Base-by-base conservation (phyloP, 1,284 basidiomycete genomes). In the Ustilago xerochloae region DNA sequence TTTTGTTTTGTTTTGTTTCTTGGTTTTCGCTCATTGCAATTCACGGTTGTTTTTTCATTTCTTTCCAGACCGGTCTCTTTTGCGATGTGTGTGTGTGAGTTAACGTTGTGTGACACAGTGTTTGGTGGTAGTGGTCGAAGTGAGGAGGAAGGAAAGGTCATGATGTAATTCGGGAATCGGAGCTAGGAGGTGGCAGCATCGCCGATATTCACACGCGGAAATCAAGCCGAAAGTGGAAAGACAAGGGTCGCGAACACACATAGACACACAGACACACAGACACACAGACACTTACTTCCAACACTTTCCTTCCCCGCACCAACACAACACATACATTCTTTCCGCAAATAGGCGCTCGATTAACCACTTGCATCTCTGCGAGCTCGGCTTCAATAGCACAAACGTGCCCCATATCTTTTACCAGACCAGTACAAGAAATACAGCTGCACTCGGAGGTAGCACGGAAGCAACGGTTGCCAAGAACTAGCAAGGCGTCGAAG, bases 241-340 rank as follows among this genome's bases (percentile, higher is more conserved):
- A 41, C 26, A 48, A 26, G 8, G 12, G 46, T 3, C 35, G 13
- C 35, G 6, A 36, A 36, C 35, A 36, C n/a, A n/a, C n/a, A n/a
- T n/a, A n/a, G n/a, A 36, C 35, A 36, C 35, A 13, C n/a, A 13
- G 35, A 24, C 48, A 50, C 48, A 50, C 48, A 33, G 30, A 46
- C 45, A 16, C 24, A 30, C 6, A 7, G 13, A 12, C 35, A 36
- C 4, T 36, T 36, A 36, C 35, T n/a, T 36, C 35, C n/a, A 36
- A 13, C 35, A 36, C 35, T n/a, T 7, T 36, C 13, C 35, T n/a
- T n/a, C n/a, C n/a, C n/a, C n/a, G n/a, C n/a, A n/a, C n/a, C n/a
- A n/a, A n/a, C n/a, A n/a, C n/a, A n/a, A n/a, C n/a, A n/a, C n/a
- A n/a, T n/a, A n/a, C n/a, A n/a, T n/a, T n/a, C n/a, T n/a, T n/a